Conservation (phyloP, 2,329 filamentous ascomycete genomes). For the Curvularia lunata region DNA sequence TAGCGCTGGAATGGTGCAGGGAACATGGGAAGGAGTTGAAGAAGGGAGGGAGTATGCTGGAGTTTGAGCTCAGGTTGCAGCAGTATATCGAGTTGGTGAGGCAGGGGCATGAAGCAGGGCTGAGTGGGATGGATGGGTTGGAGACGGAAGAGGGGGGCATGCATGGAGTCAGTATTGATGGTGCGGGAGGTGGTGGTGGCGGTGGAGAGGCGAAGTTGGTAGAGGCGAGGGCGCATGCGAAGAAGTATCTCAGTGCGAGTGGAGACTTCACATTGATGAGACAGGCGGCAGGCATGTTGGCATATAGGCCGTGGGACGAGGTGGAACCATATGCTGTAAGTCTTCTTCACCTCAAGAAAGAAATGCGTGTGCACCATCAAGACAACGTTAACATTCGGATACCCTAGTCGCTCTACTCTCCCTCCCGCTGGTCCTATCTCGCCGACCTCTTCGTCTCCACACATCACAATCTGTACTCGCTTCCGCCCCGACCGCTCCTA, state of each 20-base stretch:
- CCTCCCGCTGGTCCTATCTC: constrained; percentile 75
- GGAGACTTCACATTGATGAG: constrained; percentile 71
- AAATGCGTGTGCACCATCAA: not conserved
- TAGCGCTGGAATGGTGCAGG: constrained; percentile 86
- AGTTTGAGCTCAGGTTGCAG: constrained; percentile 91
- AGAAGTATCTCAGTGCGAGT: constrained; percentile 78
- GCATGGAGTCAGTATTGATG: constrained; percentile 62
- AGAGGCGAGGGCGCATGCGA: constrained; percentile 82
- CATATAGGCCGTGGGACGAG: constrained; percentile 68
- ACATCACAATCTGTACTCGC: constrained; percentile 82
- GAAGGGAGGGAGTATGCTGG: constrained; percentile 85
- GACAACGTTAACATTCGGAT: constrained; percentile 21
- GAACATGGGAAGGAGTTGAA: constrained; percentile 93
- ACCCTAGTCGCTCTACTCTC: constrained; percentile 71
- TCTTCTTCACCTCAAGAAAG: constrained; percentile 8
- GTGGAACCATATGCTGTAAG: constrained; percentile 66
- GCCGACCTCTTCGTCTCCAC: constrained; percentile 82
- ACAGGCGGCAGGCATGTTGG: constrained; percentile 79
- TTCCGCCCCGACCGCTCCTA: constrained; percentile 82
- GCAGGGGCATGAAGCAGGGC: constrained; percentile 52
- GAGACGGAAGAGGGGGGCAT: constrained; percentile 21
- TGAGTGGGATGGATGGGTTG: constrained; percentile 31
- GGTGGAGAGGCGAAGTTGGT: constrained; percentile 62
- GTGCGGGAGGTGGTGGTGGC: constrained; percentile 57
- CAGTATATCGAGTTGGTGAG: constrained; percentile 93